Conservation (phyloP, 2,329 filamentous ascomycete species). For the Knoxdaviesia proteae region DNA sequence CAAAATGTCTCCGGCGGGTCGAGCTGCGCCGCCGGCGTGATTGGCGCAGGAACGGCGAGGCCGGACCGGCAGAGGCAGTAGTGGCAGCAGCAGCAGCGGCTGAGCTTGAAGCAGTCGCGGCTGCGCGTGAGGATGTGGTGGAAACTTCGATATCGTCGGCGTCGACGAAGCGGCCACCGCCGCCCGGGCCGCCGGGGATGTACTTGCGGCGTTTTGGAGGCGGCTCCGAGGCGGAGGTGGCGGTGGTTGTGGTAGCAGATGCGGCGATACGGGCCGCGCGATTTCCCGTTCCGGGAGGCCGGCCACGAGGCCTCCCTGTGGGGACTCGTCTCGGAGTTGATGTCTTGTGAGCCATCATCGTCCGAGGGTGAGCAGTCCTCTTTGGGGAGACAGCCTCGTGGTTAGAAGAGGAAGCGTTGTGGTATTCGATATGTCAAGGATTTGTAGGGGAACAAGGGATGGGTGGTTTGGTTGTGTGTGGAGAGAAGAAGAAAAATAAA, state of each 20-base stretch:
- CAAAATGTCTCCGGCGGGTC: too few species aligned
- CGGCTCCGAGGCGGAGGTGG: conserved; percentile 28
- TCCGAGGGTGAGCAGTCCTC: neutral
- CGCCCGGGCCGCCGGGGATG: conserved; percentile 68
- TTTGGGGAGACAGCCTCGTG: too few species aligned
- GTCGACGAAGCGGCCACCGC: conserved; percentile 68
- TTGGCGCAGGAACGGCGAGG: too few species aligned
- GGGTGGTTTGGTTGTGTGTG: too few species aligned
- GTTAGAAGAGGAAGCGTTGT: too few species aligned
- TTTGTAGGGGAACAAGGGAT: too few species aligned
- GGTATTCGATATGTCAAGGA: too few species aligned
- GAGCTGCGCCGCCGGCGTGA: too few species aligned
- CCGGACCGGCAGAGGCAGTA: too few species aligned
- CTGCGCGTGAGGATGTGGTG: conserved; percentile 9
- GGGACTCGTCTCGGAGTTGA: conserved; percentile 5
- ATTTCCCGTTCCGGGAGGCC: conserved; percentile 22
- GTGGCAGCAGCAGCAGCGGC: neutral
- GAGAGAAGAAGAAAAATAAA: too few species aligned
- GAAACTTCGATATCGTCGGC: conserved; percentile 42
- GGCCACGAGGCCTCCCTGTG: conserved; percentile 23
- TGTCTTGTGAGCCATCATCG: conserved; percentile 2
- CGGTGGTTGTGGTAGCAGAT: conserved; percentile 8
- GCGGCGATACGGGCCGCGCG: conserved; percentile 17
- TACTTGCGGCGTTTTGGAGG: conserved; percentile 56
- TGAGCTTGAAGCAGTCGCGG: neutral